phyloP scores from a whole-genome alignment of 2,329 filamentous ascomycete species.

The Colletotrichum costaricense region DNA sequence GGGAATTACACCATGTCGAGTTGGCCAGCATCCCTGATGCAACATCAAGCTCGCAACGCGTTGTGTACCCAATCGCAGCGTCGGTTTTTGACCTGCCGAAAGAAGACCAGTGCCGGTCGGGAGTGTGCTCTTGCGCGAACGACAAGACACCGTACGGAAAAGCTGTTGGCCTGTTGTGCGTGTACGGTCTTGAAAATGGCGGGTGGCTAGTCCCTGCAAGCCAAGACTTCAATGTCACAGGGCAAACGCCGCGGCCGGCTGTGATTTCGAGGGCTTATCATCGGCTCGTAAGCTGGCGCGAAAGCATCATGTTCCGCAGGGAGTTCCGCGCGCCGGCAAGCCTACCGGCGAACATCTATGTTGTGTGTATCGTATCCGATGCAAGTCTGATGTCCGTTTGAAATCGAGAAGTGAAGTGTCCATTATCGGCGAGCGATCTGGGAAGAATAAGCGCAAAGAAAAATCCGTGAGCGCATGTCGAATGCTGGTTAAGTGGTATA shows the following conservation, averaged over 20 bases:
- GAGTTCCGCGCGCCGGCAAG: background rate
- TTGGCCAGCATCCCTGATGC: background rate
- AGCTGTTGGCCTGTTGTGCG: background rate
- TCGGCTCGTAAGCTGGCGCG: background rate
- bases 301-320: background rate
- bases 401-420: background rate
- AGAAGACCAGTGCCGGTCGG: slow-evolving; percentile 11
- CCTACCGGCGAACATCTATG: background rate
- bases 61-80: background rate
- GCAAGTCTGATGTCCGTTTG: background rate
- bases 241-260: background rate
- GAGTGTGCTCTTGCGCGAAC: slow-evolving; percentile 2
- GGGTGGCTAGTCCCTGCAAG: background rate
- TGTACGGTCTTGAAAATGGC: background rate
- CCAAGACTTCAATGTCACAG: slow-evolving; percentile 8
- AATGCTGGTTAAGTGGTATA: background rate
- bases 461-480: background rate
- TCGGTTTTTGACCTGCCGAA: slow-evolving; percentile 23
- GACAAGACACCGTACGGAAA: background rate
- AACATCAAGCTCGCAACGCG: background rate
- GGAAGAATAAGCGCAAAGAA: background rate
- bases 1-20: slow-evolving; percentile 8
- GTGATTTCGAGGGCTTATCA: background rate
- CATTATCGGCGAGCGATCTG: background rate
- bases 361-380: background rate